A percentile compares a stretch with the other conserved stretches of the same genome.
phyloP scores from a whole-genome alignment of 768 basidiomycete genomes.

The Calocybe gangraenosa region DNA sequence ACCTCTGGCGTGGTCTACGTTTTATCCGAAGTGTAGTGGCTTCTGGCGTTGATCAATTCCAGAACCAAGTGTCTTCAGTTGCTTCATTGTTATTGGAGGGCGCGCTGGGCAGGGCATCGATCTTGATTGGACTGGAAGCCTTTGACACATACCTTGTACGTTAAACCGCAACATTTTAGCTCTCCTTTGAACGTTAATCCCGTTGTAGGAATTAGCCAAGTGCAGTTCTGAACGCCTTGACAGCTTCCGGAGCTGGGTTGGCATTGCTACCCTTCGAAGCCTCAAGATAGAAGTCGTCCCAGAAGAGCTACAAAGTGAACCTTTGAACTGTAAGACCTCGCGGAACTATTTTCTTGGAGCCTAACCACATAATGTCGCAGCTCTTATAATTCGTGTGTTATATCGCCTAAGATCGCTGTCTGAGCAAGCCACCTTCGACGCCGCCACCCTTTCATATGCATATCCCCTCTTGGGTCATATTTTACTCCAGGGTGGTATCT shows the following conservation, averaged over 20 bases:
- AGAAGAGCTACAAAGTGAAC: constrained; percentile 68
- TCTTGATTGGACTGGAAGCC: constrained; percentile 57
- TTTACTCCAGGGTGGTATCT: constrained; percentile 64
- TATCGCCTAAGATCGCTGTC: constrained; percentile 79
- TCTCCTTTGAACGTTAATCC: background rate
- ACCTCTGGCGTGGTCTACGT: constrained; percentile 62
- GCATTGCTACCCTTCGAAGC: constrained; percentile 79
- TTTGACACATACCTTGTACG: constrained; percentile 80
- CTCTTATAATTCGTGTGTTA: constrained; percentile 76
- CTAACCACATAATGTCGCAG: constrained; percentile 30
- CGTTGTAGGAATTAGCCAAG: constrained; percentile 56
- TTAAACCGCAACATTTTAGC: background rate
- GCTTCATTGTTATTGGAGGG: constrained; percentile 61
- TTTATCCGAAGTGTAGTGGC: constrained; percentile 63
- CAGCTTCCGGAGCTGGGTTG: constrained; percentile 65
- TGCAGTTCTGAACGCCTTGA: constrained; percentile 76
- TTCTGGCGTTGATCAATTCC: constrained; percentile 47
- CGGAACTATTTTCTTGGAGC: background rate
- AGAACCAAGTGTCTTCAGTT: constrained; percentile 52
- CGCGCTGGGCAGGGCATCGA: constrained; percentile 53
- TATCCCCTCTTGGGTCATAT: constrained; percentile 74
- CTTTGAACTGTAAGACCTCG: constrained; percentile 48
- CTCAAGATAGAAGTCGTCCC: constrained; percentile 64
- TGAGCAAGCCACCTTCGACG: constrained; percentile 79
- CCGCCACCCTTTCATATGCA: constrained; percentile 79